phyloP scores from a whole-genome alignment of 1,284 basidiomycete genomes.

The Athelia sp. region DNA sequence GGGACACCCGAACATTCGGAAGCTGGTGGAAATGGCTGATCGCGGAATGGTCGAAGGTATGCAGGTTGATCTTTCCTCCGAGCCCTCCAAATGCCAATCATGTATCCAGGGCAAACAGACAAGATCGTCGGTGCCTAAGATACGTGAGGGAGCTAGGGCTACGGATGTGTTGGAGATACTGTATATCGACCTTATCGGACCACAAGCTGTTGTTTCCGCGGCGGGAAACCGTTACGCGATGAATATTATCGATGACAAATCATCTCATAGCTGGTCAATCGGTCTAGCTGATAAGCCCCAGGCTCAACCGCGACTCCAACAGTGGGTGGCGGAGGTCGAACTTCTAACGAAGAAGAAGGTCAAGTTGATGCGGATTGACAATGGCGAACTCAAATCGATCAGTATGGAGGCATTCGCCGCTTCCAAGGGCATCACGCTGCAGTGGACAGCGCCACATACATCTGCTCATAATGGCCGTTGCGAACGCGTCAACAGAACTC shows the following conservation, averaged over 20 bases:
- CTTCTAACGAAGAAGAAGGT: neutral
- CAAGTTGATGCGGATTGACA: constrained; percentile 14
- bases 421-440: constrained; percentile 9
- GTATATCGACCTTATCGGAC: constrained; percentile 28
- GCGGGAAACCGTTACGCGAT: constrained; percentile 25
- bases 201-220: constrained; percentile 16
- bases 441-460: constrained; percentile 22
- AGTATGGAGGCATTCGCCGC: constrained; percentile 17
- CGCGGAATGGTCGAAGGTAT: constrained; percentile 24
- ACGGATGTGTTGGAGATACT: constrained; percentile 20
- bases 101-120: constrained; percentile 13
- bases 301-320: constrained; percentile 11
- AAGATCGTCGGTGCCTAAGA: constrained; percentile 2
- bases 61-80: constrained; percentile 16
- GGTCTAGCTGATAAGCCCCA: constrained; percentile 19
- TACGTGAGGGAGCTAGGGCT: constrained; percentile 9
- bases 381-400: constrained; percentile 25
- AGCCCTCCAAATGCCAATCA: constrained; percentile 18
- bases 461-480: constrained; percentile 23
- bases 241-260: constrained; percentile 30
- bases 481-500: constrained; percentile 21
- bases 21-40: constrained; percentile 21
- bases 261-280: constrained; percentile 22
- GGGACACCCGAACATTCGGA: constrained; percentile 23
- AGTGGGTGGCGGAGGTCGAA: too few species aligned